These are phyloP conservation scores for Ascochyta pisi DNA, from an alignment of 2,329 filamentous ascomycete genomes.

Conservation along the genomic window DNA sequence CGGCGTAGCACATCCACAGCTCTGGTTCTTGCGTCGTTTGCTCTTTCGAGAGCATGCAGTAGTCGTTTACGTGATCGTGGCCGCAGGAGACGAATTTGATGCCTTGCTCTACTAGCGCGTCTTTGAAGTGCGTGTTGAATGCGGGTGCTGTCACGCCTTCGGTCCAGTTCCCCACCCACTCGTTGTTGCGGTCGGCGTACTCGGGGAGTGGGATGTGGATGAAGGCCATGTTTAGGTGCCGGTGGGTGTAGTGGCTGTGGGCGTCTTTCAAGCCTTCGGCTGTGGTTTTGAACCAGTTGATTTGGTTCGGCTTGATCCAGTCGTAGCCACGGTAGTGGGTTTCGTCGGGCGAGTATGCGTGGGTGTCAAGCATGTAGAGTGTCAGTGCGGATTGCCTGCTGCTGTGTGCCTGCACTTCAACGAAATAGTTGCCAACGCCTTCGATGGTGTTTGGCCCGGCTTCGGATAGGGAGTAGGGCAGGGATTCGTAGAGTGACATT, in stretches of 20 bases:
- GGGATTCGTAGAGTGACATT: conserved; percentile 84
- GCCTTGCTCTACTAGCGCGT: conserved; percentile 85
- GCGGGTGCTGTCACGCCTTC: conserved; percentile 86
- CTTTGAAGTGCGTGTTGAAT: conserved; percentile 92
- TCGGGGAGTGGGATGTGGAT: conserved; percentile 97
- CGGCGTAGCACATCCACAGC: conserved; percentile 98
- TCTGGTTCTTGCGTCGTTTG: conserved; percentile 58
- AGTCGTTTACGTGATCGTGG: conserved; percentile 97
- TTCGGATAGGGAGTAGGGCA: conserved; percentile 88
- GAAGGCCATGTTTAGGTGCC: conserved; percentile 95
- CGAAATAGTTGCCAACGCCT: conserved; percentile 91
- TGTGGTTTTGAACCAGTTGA: conserved; percentile 89
- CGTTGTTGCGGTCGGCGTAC: conserved; percentile 69
- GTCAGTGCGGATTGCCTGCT: conserved; percentile 90
- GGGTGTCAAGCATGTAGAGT: conserved; percentile 93
- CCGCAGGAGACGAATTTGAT: conserved; percentile 89
- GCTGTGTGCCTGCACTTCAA: conserved; percentile 85
- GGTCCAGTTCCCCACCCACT: conserved; percentile 73
- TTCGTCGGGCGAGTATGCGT: conserved; percentile 90
- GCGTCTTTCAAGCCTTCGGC: conserved; percentile 70
- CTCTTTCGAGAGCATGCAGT: conserved; percentile 72
- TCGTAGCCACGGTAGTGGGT: conserved; percentile 90
- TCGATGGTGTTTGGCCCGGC: conserved; percentile 84
- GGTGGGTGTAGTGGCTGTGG: conserved; percentile 84
- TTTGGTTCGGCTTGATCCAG: conserved; percentile 94